Evolutionary conservation across 352 stramenopile genomes (phyloP).

Genomic region (Pythium phragmitis): DNA sequence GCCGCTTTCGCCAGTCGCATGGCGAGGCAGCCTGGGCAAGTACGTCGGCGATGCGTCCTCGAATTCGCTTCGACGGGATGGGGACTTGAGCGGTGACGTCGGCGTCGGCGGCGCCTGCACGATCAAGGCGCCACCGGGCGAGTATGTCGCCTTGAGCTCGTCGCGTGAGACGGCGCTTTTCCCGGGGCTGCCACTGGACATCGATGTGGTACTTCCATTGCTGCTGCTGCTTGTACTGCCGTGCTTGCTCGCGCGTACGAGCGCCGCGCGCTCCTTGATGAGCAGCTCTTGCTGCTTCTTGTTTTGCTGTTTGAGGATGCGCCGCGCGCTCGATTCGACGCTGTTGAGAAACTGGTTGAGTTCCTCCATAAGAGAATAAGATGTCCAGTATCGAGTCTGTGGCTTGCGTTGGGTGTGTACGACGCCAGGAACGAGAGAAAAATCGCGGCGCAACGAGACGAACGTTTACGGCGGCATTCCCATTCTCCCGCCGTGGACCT

Average conservation of each 20-base stretch:
- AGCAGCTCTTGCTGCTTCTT: slow-evolving; percentile 69
- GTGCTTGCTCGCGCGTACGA: slow-evolving; percentile 33
- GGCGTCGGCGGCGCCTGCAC: slow-evolving; percentile 36
- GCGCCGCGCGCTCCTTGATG: slow-evolving; percentile 40
- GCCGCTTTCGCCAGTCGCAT: background rate
- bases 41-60: slow-evolving; percentile 13
- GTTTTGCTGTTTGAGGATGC: slow-evolving; percentile 83
- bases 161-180: slow-evolving; percentile 41
- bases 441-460: too few relatives aligned
- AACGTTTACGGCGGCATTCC: too few relatives aligned
- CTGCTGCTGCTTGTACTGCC: slow-evolving; percentile 10
- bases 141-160: slow-evolving; percentile 60
- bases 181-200: slow-evolving; percentile 16
- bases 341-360: slow-evolving; percentile 80
- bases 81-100: slow-evolving; percentile 27
- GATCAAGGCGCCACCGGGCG: slow-evolving; percentile 48
- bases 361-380: slow-evolving; percentile 48
- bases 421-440: too few relatives aligned
- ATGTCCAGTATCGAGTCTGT: too few relatives aligned
- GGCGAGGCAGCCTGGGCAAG: slow-evolving; percentile 11
- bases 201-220: slow-evolving; percentile 9
- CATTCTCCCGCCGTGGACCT: too few relatives aligned
- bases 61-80: slow-evolving; percentile 32
- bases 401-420: too few relatives aligned
- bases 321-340: slow-evolving; percentile 68